Evolutionary conservation across 257 asterid species (phyloP).

Genomic region (Przewalskia tangutica): DNA sequence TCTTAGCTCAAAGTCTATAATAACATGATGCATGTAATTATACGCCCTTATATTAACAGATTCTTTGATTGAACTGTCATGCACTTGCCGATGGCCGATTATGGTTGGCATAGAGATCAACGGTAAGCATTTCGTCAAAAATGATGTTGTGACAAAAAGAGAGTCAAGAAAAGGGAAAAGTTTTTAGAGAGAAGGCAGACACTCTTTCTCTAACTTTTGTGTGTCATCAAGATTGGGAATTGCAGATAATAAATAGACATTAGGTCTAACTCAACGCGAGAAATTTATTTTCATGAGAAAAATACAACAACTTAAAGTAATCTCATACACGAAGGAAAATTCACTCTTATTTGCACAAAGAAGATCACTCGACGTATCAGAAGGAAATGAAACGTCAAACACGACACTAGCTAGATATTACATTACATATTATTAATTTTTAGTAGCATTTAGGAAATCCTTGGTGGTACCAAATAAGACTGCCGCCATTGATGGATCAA

Average conservation of each 20-base stretch:
- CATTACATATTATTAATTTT: too few species aligned
- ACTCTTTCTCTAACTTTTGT: too few species aligned
- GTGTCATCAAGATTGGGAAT: background rate
- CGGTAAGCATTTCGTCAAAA: too few species aligned
- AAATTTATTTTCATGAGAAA: background rate
- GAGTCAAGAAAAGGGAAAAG: too few species aligned
- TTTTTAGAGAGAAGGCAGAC: too few species aligned
- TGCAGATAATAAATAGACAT: background rate
- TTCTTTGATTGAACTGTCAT: too few species aligned
- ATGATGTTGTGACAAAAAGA: too few species aligned
- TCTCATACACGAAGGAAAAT: background rate
- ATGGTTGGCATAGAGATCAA: too few species aligned
- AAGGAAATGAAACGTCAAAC: background rate
- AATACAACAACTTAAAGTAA: background rate
- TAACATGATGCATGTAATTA: too few species aligned
- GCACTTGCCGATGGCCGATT: too few species aligned
- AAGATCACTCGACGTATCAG: background rate
- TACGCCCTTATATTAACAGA: too few species aligned
- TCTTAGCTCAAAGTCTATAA: too few species aligned
- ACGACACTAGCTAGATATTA: background rate
- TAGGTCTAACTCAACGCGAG: background rate
- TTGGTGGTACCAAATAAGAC: conserved; percentile 11
- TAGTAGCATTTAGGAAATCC: conserved; percentile 8
- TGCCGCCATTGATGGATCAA: conserved; percentile 16
- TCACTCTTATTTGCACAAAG: background rate